Conservation (phyloP, 495 filamentous ascomycete species). For the Patellaria atrata region DNA sequence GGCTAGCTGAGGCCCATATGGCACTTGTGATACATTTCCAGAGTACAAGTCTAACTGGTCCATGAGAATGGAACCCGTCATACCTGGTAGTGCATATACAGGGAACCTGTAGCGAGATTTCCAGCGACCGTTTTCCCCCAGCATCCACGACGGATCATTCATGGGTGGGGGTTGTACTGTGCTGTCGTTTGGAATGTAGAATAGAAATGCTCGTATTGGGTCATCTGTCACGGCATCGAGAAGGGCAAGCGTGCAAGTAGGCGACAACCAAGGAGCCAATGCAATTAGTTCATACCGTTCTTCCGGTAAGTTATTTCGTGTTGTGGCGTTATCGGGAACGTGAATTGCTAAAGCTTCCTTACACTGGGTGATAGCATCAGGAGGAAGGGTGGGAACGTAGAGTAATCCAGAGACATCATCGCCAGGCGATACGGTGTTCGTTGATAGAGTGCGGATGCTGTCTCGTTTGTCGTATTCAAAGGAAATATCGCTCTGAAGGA, state of each 20-base stretch:
- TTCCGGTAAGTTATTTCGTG: slow-evolving; percentile 47
- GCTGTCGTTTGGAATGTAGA: slow-evolving; percentile 51
- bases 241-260: slow-evolving; percentile 53
- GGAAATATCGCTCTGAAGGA: slow-evolving; percentile 41
- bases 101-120: slow-evolving; percentile 50
- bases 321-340: slow-evolving; percentile 62
- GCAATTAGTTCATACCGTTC: slow-evolving; percentile 46
- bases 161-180: slow-evolving; percentile 44
- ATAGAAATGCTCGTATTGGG: slow-evolving; percentile 52
- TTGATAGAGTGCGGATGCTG: slow-evolving; percentile 58
- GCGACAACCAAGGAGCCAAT: slow-evolving; percentile 76
- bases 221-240: slow-evolving; percentile 44
- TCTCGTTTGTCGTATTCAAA: slow-evolving; percentile 46
- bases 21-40: slow-evolving; percentile 47
- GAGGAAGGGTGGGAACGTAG: slow-evolving; percentile 58
- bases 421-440: slow-evolving; percentile 36
- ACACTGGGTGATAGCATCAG: slow-evolving; percentile 51
- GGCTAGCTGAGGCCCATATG: slow-evolving; percentile 40
- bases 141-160: slow-evolving; percentile 45
- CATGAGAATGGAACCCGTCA: slow-evolving; percentile 52
- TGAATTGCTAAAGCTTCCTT: slow-evolving; percentile 38
- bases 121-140: slow-evolving; percentile 52
- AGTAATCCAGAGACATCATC: slow-evolving; percentile 56
- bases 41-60: slow-evolving; percentile 58
- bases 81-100: slow-evolving; percentile 67